These are phyloP conservation scores for Scedosporium boydii DNA, from an alignment of 2,329 filamentous ascomycete species.

Conservation along the genomic window DNA sequence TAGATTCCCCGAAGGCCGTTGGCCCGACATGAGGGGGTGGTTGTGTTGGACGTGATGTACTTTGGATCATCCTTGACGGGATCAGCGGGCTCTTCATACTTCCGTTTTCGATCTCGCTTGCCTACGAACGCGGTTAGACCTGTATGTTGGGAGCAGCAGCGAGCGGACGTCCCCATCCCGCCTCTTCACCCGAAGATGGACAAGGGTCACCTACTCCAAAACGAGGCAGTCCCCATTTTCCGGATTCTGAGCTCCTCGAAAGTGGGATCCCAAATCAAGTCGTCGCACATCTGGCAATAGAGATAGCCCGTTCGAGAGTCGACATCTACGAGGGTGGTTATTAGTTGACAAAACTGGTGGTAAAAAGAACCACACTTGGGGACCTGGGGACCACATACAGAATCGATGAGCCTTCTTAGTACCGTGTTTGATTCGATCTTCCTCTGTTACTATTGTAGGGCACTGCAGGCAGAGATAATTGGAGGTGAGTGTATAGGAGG, in stretches of 20 bases:
- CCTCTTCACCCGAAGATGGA: not conserved
- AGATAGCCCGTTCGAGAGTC: constrained; percentile 67
- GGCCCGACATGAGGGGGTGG: constrained; percentile 70
- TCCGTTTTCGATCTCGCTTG: constrained; percentile 57
- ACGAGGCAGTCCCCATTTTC: constrained; percentile 58
- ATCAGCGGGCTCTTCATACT: constrained; percentile 63
- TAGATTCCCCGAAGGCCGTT: constrained; percentile 87
- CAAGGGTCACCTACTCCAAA: constrained; percentile 43
- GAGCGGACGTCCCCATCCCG: too few species aligned
- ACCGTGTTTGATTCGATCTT: constrained; percentile 58
- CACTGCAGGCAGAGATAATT: constrained; percentile 70
- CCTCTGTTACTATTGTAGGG: constrained; percentile 55
- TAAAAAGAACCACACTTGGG: not conserved
- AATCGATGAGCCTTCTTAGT: constrained; percentile 63
- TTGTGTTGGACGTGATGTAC: constrained; percentile 71
- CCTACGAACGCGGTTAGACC: not conserved
- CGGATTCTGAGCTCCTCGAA: constrained; percentile 65
- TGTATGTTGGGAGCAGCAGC: not conserved
- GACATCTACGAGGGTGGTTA: constrained; percentile 45
- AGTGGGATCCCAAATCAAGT: constrained; percentile 75
- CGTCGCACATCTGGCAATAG: constrained; percentile 74
- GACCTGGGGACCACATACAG: constrained; percentile 37
- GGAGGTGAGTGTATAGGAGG: constrained; percentile 52
- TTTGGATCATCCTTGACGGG: constrained; percentile 61
- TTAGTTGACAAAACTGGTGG: constrained; percentile 14